These are phyloP conservation scores for Singerocomus inundabilis DNA, from an alignment of 1,284 basidiomycete species.

Conservation along the genomic window DNA sequence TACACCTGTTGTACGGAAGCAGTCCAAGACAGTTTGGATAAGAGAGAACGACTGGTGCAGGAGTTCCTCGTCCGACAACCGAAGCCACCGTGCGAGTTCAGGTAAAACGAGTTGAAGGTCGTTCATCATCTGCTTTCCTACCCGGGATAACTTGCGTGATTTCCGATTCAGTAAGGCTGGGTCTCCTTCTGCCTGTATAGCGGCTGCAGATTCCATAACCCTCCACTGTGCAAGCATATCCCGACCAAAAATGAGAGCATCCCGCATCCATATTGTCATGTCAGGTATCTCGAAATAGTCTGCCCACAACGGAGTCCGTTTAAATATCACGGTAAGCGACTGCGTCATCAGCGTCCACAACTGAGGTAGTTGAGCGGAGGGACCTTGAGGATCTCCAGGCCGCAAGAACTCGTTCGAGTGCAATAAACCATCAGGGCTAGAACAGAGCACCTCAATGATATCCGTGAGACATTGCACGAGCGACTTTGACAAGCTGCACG, in stretches of 20 bases:
- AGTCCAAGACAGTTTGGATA: conserved; percentile 71
- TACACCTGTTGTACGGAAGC: conserved; percentile 58
- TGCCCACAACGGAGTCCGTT: conserved; percentile 80
- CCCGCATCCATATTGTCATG: conserved; percentile 96
- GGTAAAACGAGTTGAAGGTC: conserved; percentile 76
- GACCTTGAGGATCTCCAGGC: conserved; percentile 42
- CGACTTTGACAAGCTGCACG: conserved; percentile 81
- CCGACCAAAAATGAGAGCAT: conserved; percentile 88
- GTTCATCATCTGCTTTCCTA: conserved; percentile 72
- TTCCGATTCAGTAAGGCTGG: conserved; percentile 27
- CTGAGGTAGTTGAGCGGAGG: conserved; percentile 56
- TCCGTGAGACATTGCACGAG: conserved; percentile 91
- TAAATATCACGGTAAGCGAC: conserved; percentile 81
- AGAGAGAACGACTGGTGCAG: conserved; percentile 85
- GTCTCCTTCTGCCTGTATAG: conserved; percentile 34
- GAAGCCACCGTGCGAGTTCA: conserved; percentile 82
- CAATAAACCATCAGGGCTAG: conserved; percentile 67
- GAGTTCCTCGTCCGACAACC: conserved; percentile 86
- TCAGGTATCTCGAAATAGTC: conserved; percentile 72
- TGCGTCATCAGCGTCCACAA: conserved; percentile 84
- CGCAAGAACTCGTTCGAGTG: conserved; percentile 56
- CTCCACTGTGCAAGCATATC: conserved; percentile 80
- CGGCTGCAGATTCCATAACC: conserved; percentile 71
- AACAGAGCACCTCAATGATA: conserved; percentile 83
- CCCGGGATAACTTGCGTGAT: conserved; percentile 41